Evolutionary conservation across 2,329 filamentous ascomycete species (phyloP), one percentile per base, ranked within the genome.

Genomic region (Colletotrichum zoysiae): DNA sequence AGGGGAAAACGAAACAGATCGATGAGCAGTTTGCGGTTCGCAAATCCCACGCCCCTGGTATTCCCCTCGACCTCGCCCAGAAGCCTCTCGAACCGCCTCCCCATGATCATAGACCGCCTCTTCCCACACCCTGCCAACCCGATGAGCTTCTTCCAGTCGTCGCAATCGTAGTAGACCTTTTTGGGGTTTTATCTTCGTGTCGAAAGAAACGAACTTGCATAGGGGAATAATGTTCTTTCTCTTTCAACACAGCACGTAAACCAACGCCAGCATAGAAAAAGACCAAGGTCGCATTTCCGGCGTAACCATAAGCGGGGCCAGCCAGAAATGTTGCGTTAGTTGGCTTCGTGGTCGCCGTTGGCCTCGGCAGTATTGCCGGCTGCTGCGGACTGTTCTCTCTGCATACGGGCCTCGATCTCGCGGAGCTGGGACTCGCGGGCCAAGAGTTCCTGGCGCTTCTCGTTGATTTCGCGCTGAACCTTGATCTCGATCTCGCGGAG

Each of bases 381-480:
- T 46, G 84, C 80, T 60, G 86, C 85, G 80, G 89, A 91, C 75
- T 91, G 88, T 85, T 97, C 94, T 82, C 95, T 91, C 81, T 95
- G 92, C 95, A 98, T 98, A 80, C 95, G 93, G 74, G 95, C 95
- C 85, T 98, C 95, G 81, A 99, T 98, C 88, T 99, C 96, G 85
- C 96, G 95, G 78, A 99, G 91, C 86, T 99, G 96, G 80, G 95
- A 97, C 87, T 99, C 96, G 83, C 96, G 95, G 76, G 96, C 96
- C 84, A 99, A 83, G 74, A 99, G 89, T 85, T 99, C 96, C 86
- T 99, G 96, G 86, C 96, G 92, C 91, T 99, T 99, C 90, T 98
- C 96, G 86, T 98, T 97, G 87, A 99, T 99, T 86, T 99, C 96
- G 81, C 96, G 94, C 87, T 99, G 96, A 75, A 99, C 96, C 92